Evolutionary conservation across 768 basidiomycete genomes (phyloP), one percentile per base, ranked within the genome.

Genomic region (Auricularia auricula-judae): DNA sequence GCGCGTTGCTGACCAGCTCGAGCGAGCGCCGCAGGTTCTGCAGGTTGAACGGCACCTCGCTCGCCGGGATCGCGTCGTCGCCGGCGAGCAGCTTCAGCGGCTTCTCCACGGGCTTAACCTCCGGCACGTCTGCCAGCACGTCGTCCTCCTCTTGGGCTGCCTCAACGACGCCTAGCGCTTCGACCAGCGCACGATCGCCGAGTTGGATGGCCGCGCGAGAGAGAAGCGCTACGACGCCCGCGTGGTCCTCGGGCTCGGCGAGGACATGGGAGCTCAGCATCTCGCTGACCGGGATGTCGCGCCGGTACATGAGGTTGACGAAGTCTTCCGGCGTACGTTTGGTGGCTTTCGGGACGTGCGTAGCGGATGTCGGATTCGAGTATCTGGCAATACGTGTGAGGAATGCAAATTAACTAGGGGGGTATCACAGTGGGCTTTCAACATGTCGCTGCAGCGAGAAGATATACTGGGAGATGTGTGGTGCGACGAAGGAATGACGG

Each of bases 41-140:
- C 62, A 93, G 79, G 71, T 92, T 91, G 76, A 90, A 93, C 1
- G 89, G 89, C 5, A 90, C 76, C 67, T 82, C 79, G 21, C 70
- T 67, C 2, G 69, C 58, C 10, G 67, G 65, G 33, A 72, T 71
- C 11, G 69, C 62, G 2, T 72, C 70, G 11, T 59, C 42, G 14
- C 66, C 47, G 68, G 74, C 65, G 14, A 65, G 36, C 18, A 23
- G 4, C 62, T 65, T 65, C 34, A 61, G 56, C 65, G 33, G 65
- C 62, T 60, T 65, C 64, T 74, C 69, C 33, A 91, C 89, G 5
- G 90, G 89, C 16, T 66, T 74, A 4, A 81, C 86, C 64, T 87
- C 84, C 0, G 88, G 87, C 0, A 89, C 79, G 36, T 76, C 71
- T 81, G 47, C 47, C 8, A 51, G 21, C 8, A 18, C 47, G 8